A percentile compares a stretch with the other conserved stretches of the same genome.
These are phyloP conservation scores for Spiraea crenata DNA, from an alignment of 331 rosid species.

Conservation along the genomic window DNA sequence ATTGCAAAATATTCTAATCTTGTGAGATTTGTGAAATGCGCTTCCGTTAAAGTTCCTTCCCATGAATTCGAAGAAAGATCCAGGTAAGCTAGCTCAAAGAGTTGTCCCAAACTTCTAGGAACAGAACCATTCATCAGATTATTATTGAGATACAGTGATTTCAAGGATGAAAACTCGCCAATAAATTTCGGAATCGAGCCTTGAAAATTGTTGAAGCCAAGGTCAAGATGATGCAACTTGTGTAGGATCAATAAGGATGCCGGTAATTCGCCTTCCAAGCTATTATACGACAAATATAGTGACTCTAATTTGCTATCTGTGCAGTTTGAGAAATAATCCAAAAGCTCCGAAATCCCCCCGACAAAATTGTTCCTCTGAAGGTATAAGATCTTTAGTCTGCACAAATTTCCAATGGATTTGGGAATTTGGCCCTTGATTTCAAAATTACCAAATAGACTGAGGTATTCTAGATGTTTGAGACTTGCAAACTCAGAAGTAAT, in stretches of 20 bases:
- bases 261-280: conserved; percentile 16
- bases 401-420: background rate
- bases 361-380: background rate
- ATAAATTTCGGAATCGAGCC: conserved; percentile 5
- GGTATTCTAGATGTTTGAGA: conserved; percentile 14
- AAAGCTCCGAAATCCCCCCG: background rate
- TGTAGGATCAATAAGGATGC: no score
- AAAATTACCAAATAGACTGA: background rate
- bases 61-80: background rate
- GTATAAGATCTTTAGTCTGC: background rate
- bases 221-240: no score
- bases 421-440: conserved; percentile 5
- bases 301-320: background rate
- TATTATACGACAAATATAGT: conserved; percentile 11
- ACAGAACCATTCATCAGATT: no score
- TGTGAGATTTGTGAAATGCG: background rate
- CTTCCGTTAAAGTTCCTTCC: background rate
- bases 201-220: no score
- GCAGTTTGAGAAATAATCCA: background rate
- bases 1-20: no score
- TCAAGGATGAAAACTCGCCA: conserved; percentile 10
- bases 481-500: conserved; percentile 3
- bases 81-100: background rate
- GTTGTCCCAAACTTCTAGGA: no score
- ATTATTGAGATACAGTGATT: background rate